Percentiles rank a stretch among this genome's conserved stretches.
These are phyloP conservation scores for Trametes coccinea DNA, from an alignment of 768 basidiomycete species.

Conservation along the genomic window DNA sequence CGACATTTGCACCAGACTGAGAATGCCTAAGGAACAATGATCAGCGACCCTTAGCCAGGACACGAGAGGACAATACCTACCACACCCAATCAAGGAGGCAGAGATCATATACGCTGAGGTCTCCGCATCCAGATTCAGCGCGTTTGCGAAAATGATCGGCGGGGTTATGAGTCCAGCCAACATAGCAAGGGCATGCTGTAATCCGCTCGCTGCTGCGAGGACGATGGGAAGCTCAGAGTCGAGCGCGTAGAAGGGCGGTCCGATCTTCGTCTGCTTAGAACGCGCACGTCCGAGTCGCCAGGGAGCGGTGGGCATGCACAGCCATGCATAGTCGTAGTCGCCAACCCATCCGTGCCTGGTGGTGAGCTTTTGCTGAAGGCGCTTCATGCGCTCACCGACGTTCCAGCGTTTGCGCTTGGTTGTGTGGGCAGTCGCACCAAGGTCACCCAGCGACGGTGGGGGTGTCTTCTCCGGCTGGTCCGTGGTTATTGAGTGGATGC, in stretches of 20 bases:
- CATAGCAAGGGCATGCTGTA: conserved; percentile 82
- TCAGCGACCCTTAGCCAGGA: neutral
- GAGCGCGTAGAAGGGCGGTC: conserved; percentile 76
- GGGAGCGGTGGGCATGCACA: conserved; percentile 70
- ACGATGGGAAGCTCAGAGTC: conserved; percentile 71
- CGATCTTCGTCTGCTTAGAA: conserved; percentile 27
- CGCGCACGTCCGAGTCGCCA: conserved; percentile 39
- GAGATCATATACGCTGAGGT: conserved; percentile 80
- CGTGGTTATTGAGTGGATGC: conserved; percentile 30
- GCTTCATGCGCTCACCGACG: conserved; percentile 15
- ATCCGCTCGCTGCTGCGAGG: conserved; percentile 70
- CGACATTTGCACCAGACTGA: conserved; percentile 81
- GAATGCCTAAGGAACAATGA: conserved; percentile 48
- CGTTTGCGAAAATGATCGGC: conserved; percentile 74
- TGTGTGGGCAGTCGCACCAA: neutral
- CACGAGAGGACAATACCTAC: conserved; percentile 38
- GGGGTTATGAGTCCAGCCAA: conserved; percentile 81
- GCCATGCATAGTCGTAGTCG: conserved; percentile 73
- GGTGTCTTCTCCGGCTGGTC: conserved; percentile 33
- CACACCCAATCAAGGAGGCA: conserved; percentile 76
- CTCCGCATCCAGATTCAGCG: conserved; percentile 55
- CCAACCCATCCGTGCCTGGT: conserved; percentile 77
- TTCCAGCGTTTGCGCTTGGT: neutral
- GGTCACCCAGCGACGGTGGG: conserved; percentile 16
- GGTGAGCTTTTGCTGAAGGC: conserved; percentile 40